Base-by-base conservation (phyloP, 768 basidiomycete species). In the Dentipellis sp. region DNA sequence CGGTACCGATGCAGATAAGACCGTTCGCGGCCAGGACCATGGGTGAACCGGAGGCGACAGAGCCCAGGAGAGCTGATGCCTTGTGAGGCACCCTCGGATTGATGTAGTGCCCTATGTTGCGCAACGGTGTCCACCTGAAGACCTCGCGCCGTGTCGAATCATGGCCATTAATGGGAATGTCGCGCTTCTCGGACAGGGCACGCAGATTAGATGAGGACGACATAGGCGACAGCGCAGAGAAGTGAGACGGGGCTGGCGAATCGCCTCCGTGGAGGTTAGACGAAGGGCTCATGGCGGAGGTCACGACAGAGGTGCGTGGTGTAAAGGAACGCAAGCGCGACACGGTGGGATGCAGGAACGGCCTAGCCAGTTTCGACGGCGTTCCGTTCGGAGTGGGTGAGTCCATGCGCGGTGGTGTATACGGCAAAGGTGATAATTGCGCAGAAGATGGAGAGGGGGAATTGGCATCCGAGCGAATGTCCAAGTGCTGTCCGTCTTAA, bases 1-100 rank as follows among this genome's bases (percentile, higher is more conserved):
- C 83, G 7, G 89, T 94, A 14, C 97, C 97, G 7, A 97, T 73
- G 61, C 93, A 97, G 36, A 99, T 81, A 55, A 94, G 71, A 0
- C 94, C 94, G 63, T 90, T 91, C 11, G 89, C 88, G 10, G 87
- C 82, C 55, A 97, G 67, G 9, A 88, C 88, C 0, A 86, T 93
- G 5, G 95, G 94, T 0, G 71, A 72, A 1, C 90, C 91, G 12
- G 76, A 63, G 16, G 75, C 66, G 2, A 79, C 72, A 1, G 81
- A 71, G 0, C 85, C 87, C 22, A 88, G 74, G 1, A 90, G 65
- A 39, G 79, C 72, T 4, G 83, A 76, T 21, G 80, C 80, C 60
- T 88, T 91, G 53, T 76, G 75, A 1, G 81, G 70, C 1, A 73
- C 67, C 38, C 74, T 70, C 7, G 78, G 68, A 62, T 78, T 86